Evolutionary conservation across 2,329 filamentous ascomycete species (phyloP).

Genomic region (Aureobasidium sp.): DNA sequence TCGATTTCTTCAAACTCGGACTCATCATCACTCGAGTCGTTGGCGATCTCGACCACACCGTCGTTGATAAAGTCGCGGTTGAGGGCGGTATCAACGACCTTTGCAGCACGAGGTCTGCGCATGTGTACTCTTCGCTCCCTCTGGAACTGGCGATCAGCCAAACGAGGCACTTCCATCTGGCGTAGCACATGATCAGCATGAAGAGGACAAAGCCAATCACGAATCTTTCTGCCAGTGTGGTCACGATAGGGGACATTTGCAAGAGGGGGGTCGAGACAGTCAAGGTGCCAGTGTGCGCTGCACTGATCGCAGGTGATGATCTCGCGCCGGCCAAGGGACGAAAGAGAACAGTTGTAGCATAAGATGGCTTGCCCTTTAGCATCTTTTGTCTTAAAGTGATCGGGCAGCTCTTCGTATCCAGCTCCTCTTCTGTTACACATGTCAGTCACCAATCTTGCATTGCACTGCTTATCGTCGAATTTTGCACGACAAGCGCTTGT

Average conservation of each 20-base stretch:
- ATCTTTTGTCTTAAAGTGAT: conserved; percentile 43
- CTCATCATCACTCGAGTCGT: conserved; percentile 36
- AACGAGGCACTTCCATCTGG: conserved; percentile 39
- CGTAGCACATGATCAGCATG: conserved; percentile 71
- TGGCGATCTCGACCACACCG: conserved; percentile 38
- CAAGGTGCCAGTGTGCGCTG: conserved; percentile 76
- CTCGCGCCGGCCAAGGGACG: conserved; percentile 54
- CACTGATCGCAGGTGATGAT: conserved; percentile 86
- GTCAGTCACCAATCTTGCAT: background rate
- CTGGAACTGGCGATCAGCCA: conserved; percentile 12
- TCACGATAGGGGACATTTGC: conserved; percentile 62
- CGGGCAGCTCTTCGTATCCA: conserved; percentile 39
- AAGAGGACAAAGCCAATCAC: conserved; percentile 79
- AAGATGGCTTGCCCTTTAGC: conserved; percentile 65
- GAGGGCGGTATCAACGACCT: conserved; percentile 40
- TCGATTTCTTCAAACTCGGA: conserved; percentile 38
- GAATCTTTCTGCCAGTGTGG: conserved; percentile 47
- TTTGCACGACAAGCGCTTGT: background rate
- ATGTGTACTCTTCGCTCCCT: conserved; percentile 33
- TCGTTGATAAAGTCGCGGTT: conserved; percentile 53
- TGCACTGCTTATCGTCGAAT: background rate
- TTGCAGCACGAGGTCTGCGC: conserved; percentile 43
- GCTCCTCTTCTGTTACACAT: conserved; percentile 20
- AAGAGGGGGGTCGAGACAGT: conserved; percentile 80
- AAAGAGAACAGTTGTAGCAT: conserved; percentile 66